Base-by-base conservation (phyloP, 208 protist species). In the Phytomonas sp. region DNA sequence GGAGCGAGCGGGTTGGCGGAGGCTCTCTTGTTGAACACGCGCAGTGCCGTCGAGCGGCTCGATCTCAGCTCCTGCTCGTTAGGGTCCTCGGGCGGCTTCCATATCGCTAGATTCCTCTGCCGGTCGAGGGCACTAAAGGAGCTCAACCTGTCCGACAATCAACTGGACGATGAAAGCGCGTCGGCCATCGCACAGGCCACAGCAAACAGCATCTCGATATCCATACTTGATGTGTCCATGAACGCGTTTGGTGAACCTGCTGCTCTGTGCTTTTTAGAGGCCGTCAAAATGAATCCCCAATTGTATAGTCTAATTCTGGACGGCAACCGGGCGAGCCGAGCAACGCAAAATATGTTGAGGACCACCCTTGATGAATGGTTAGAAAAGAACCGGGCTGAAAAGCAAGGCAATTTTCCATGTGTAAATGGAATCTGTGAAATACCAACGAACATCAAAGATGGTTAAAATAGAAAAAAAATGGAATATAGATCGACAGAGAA, bases 321-420 rank as follows among this genome's bases (percentile, higher is more conserved):
- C 37, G 91, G 91, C 59, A 95, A 95, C 75, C 76, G 80, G 40
- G 87, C 93, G 56, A 84, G 81, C 49, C 91, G 91, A 36, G 84
- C 89, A 6, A 81, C 89, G 10, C 88, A 94, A 79, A 89, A 93
- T 75, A 93, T 89, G 72, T 80, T 92, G 62, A 84, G 91, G 67
- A 83, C 76, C 29, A 52, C 93, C n/a, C 70, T 95, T 11, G 86
- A 86, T 40, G 88, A 94, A 45, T 88, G 88, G 7, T 36, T 93
- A 31, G 70, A 71, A 19, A 75, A 78, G 49, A 92, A 94, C 56
- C 82, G 84, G 30, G 70, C 81, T 11, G 36, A 88, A 65, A 77
- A 69, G 26, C 6, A 49, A 49, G 40, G 14, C 40, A 49, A 49
- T 49, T 49, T 49, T 49, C 14, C 40, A 49, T 49, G 7, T 49